A percentile compares a stretch with the other conserved stretches of the same genome.
These are phyloP conservation scores for Leucocoprinus leucothites DNA, from an alignment of 768 basidiomycete genomes.

Conservation along the genomic window DNA sequence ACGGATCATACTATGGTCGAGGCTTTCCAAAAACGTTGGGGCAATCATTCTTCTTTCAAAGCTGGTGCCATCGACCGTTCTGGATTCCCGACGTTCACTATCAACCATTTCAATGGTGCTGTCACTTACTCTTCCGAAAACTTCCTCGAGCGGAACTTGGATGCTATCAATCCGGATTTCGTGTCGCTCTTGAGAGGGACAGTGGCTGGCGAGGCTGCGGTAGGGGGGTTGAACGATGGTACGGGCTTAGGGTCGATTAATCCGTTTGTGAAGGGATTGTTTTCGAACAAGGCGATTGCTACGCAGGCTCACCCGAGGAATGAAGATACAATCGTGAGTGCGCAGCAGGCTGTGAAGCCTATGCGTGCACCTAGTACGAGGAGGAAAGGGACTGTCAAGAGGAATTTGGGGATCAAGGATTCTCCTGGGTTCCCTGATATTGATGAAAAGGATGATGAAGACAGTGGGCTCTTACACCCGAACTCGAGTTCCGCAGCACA, in stretches of 20 bases:
- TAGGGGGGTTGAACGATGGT: conserved; percentile 6
- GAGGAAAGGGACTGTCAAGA: conserved; percentile 70
- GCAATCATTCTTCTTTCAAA: conserved; percentile 91
- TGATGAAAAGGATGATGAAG: conserved; percentile 53
- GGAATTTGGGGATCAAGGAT: conserved; percentile 52
- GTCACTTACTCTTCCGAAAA: conserved; percentile 90
- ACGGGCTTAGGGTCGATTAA: conserved; percentile 79
- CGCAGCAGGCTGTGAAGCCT: conserved; percentile 90
- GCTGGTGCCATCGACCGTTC: conserved; percentile 69
- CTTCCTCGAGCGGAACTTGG: conserved; percentile 87
- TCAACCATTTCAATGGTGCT: conserved; percentile 89
- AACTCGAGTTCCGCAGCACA: not conserved
- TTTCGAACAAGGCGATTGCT: conserved; percentile 85
- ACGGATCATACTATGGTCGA: conserved; percentile 94
- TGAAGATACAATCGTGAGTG: conserved; percentile 94
- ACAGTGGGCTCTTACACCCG: conserved; percentile 28
- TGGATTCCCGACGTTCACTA: conserved; percentile 83
- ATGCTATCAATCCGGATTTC: conserved; percentile 90
- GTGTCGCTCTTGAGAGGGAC: conserved; percentile 70
- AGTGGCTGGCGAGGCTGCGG: conserved; percentile 27
- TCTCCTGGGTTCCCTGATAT: conserved; percentile 29
- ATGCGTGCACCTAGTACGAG: conserved; percentile 91
- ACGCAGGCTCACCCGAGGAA: conserved; percentile 90
- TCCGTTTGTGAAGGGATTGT: conserved; percentile 88
- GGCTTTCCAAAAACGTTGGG: conserved; percentile 92